Evolutionary conservation across 805 yeast species (phyloP).

Genomic region (Saturnispora kantuleensis): DNA sequence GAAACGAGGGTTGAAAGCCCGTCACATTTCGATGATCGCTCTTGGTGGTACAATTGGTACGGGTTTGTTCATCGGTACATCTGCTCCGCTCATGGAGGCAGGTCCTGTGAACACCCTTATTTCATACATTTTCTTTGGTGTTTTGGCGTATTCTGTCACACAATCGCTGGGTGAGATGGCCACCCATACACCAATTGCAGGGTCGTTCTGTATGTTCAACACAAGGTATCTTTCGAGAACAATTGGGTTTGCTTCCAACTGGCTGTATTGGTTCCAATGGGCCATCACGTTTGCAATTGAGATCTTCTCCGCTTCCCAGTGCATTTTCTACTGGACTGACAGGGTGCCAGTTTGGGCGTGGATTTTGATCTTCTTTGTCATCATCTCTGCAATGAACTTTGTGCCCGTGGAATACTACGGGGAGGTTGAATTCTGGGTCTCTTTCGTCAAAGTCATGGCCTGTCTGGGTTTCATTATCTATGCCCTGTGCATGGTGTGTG

Average conservation of each 20-base stretch:
- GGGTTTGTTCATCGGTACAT: conserved; percentile 61
- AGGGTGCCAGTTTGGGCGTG: conserved; percentile 65
- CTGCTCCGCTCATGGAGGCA: conserved; percentile 42
- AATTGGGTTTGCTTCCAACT: conserved; percentile 62
- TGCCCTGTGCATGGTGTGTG: conserved; percentile 63
- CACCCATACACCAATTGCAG: conserved; percentile 59
- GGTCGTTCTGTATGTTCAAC: conserved; percentile 63
- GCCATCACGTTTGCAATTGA: conserved; percentile 69
- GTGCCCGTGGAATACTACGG: conserved; percentile 66
- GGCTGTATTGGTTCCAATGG: conserved; percentile 73
- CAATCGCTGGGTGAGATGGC: conserved; percentile 79
- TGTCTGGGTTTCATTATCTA: conserved; percentile 62
- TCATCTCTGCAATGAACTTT: conserved; percentile 44
- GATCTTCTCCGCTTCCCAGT: conserved; percentile 60
- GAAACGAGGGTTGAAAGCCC: conserved; percentile 47
- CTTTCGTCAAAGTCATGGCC: conserved; percentile 56
- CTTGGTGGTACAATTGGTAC: conserved; percentile 75
- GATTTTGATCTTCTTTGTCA: conserved; percentile 56
- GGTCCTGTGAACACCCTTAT: conserved; percentile 66
- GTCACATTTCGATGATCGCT: conserved; percentile 66
- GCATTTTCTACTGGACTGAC: conserved; percentile 55
- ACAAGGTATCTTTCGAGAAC: conserved; percentile 62
- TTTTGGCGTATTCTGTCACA: conserved; percentile 54
- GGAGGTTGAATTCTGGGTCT: conserved; percentile 69
- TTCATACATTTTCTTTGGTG: conserved; percentile 56